phyloP scores from a whole-genome alignment of 2,329 filamentous ascomycete species.

The Furcasterigmium furcatum region DNA sequence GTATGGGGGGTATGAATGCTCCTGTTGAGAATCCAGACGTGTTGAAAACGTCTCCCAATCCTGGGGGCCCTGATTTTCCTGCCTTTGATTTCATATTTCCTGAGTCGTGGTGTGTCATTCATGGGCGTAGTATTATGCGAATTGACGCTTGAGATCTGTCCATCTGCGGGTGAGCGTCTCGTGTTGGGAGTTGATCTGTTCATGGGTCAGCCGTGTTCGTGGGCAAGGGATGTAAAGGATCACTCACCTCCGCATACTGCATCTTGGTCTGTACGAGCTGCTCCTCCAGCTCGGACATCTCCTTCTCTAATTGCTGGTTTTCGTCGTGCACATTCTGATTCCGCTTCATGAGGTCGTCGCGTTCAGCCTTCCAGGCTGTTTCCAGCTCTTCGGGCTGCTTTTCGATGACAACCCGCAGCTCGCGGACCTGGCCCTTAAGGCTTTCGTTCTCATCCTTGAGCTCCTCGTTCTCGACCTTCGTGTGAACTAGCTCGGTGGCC shows the following conservation, averaged over 20 bases:
- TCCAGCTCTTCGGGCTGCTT: conserved; percentile 89
- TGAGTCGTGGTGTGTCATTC: neutral
- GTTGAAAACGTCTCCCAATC: neutral
- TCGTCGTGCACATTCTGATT: conserved; percentile 94
- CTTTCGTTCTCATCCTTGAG: conserved; percentile 87
- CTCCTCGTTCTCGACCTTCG: conserved; percentile 91
- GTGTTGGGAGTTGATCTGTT: conserved; percentile 67
- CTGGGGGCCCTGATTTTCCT: neutral
- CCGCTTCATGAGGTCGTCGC: conserved; percentile 86
- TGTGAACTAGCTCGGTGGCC: conserved; percentile 85
- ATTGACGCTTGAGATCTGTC: conserved; percentile 66
- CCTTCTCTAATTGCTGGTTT: conserved; percentile 83
- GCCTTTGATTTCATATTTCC: conserved; percentile 5
- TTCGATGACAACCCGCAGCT: conserved; percentile 83
- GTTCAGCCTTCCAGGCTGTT: conserved; percentile 74
- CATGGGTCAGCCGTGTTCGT: conserved; percentile 1
- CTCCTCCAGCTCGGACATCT: conserved; percentile 88
- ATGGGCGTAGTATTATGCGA: conserved; percentile 30
- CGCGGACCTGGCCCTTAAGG: conserved; percentile 77
- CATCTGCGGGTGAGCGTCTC: conserved; percentile 74
- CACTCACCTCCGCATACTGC: conserved; percentile 86
- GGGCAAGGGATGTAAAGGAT: neutral
- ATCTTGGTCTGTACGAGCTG: conserved; percentile 92
- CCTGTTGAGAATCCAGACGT: neutral
- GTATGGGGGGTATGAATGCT: neutral